Conservation (phyloP, 164 flowering plant genomes). For the Nymphaea thermarum region DNA sequence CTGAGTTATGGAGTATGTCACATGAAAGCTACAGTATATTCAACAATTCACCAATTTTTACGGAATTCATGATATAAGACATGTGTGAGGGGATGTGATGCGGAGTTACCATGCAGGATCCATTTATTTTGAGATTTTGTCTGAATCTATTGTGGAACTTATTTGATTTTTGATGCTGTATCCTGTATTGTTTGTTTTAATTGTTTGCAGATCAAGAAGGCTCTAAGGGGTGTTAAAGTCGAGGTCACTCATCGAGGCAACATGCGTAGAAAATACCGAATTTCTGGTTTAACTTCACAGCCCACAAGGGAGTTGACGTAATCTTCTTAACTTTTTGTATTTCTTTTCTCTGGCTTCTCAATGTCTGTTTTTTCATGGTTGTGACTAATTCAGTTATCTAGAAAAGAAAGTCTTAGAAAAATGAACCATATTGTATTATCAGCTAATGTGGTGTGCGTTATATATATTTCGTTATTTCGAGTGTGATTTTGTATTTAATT, state of each 20-base stretch:
- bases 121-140: not conserved
- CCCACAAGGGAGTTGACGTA: conserved; percentile 77
- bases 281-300: conserved; percentile 69
- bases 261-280: conserved; percentile 74
- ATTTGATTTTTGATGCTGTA: not conserved
- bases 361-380: no score
- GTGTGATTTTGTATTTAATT: not conserved
- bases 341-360: not conserved
- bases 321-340: conserved; percentile 7
- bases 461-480: not conserved
- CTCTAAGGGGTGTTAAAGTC: conserved; percentile 70
- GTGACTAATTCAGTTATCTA: no score
- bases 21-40: no score
- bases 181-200: not conserved
- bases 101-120: no score
- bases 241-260: conserved; percentile 78
- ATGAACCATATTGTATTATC: not conserved
- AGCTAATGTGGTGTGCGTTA: not conserved
- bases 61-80: no score
- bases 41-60: no score
- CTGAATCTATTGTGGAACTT: not conserved
- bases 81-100: no score
- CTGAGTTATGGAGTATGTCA: no score
- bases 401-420: no score
- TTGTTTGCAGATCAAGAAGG: conserved; percentile 54